These are phyloP conservation scores for Gnomoniopsis smithogilvyi DNA, from an alignment of 2,329 filamentous ascomycete genomes.

Conservation along the genomic window DNA sequence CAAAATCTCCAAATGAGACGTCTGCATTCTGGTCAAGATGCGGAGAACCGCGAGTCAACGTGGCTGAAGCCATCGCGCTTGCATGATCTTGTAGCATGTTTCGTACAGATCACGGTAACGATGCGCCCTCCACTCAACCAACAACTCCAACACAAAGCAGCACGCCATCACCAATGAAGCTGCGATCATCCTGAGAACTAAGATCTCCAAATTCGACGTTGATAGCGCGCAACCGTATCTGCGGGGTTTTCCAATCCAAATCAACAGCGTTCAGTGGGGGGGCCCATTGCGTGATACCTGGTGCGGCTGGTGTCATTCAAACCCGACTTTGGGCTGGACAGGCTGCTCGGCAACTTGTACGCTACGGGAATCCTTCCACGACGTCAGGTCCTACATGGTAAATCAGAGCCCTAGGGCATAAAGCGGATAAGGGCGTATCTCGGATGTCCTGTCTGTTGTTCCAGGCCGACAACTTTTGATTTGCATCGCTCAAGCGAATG, in stretches of 20 bases:
- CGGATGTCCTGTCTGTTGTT: background rate
- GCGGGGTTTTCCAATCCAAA: slow-evolving; percentile 7
- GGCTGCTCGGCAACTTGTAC: background rate
- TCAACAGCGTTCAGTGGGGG: background rate
- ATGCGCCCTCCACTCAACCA: slow-evolving; percentile 6
- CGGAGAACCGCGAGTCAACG: slow-evolving; percentile 1
- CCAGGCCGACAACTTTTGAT: background rate
- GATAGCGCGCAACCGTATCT: slow-evolving; percentile 8
- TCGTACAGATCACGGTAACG: slow-evolving; percentile 12
- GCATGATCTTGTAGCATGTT: background rate
- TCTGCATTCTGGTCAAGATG: slow-evolving; percentile 1
- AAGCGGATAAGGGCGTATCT: background rate
- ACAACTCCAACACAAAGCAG: background rate
- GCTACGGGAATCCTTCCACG: background rate
- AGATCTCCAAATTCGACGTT: background rate
- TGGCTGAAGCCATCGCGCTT: slow-evolving; percentile 4
- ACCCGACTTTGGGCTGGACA: background rate
- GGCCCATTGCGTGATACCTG: slow-evolving; percentile 13
- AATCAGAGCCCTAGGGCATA: no score
- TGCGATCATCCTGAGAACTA: slow-evolving; percentile 10
- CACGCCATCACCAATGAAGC: slow-evolving; percentile 11
- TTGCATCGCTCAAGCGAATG: background rate
- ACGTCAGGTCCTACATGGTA: background rate
- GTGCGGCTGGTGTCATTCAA: slow-evolving; percentile 17
- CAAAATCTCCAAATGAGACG: slow-evolving; percentile 10